These are phyloP conservation scores for Ceratobasidium sp. DNA, from an alignment of 1,284 basidiomycete genomes.

Conservation along the genomic window DNA sequence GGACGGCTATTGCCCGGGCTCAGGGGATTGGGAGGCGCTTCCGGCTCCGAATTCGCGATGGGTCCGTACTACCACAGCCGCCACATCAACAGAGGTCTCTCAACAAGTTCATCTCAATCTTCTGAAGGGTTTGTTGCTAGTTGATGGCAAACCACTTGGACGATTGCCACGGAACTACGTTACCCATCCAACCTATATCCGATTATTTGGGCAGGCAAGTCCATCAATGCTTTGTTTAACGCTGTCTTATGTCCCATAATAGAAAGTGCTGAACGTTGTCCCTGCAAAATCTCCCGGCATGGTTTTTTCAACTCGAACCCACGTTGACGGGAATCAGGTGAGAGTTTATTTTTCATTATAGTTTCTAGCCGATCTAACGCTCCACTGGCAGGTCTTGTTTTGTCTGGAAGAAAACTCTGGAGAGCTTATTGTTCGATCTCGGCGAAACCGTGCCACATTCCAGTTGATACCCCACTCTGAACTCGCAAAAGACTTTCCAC, in stretches of 20 bases:
- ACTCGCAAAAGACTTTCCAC: conserved; percentile 27
- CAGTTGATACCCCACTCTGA: conserved; percentile 34
- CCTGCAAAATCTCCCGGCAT: conserved; percentile 57
- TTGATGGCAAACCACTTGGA: conserved; percentile 48
- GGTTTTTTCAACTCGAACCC: conserved; percentile 56
- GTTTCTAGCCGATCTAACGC: neutral
- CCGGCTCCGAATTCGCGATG: conserved; percentile 32
- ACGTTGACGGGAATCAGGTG: conserved; percentile 52
- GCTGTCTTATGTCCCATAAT: neutral
- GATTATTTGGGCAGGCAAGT: conserved; percentile 47
- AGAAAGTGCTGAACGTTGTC: conserved; percentile 60
- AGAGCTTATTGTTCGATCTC: conserved; percentile 7
- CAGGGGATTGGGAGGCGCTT: neutral
- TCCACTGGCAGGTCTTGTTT: neutral
- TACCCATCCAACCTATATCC: conserved; percentile 45
- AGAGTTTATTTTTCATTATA: neutral
- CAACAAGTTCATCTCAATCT: conserved; percentile 47
- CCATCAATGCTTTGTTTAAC: neutral
- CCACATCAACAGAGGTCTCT: neutral
- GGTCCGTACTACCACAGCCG: conserved; percentile 15
- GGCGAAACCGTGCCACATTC: neutral
- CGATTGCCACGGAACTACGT: conserved; percentile 45
- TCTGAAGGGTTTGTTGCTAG: conserved; percentile 41
- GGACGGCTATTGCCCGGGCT: neutral
- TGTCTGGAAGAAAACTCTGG: neutral